A percentile compares a stretch with the other conserved stretches of the same genome.
These are phyloP conservation scores for Thoreauomyces humboldtii DNA, from an alignment of 192 early-diverging fungal species.

Conservation along the genomic window DNA sequence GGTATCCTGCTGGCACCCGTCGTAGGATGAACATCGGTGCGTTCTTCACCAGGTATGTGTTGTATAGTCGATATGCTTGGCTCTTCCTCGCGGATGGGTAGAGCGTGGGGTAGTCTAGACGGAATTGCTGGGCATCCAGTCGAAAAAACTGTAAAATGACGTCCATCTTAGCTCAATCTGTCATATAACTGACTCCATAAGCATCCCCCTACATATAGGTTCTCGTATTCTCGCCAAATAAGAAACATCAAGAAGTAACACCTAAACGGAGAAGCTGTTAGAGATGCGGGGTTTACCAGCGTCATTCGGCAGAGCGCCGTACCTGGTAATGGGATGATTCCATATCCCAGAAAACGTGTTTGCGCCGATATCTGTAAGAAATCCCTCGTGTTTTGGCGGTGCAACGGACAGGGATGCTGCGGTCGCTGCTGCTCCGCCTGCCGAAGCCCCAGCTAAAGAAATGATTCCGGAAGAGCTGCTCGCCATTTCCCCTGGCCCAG, in stretches of 20 bases:
- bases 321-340: constrained; percentile 52
- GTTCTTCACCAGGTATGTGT: constrained; percentile 34
- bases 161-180: neutral
- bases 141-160: constrained; percentile 45
- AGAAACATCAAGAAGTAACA: constrained; percentile 53
- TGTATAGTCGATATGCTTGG: constrained; percentile 34
- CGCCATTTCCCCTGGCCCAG: neutral
- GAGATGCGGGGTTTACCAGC: no score
- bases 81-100: constrained; percentile 31
- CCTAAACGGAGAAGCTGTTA: no score
- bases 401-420: neutral
- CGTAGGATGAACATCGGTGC: constrained; percentile 27
- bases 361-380: constrained; percentile 31
- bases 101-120: constrained; percentile 30
- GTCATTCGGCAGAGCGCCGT: no score
- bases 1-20: constrained; percentile 13
- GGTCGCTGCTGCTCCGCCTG: neutral
- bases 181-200: no score
- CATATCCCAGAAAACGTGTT: constrained; percentile 43
- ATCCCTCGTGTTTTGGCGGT: constrained; percentile 19
- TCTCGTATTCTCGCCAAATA: constrained; percentile 31
- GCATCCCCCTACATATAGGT: constrained; percentile 37
- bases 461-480: neutral
- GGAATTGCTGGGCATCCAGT: constrained; percentile 37
- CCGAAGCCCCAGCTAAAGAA: neutral